Evolutionary conservation across 768 basidiomycete species (phyloP), one percentile per base, ranked within the genome.

Genomic region (Thelephora aurantiotincta): DNA sequence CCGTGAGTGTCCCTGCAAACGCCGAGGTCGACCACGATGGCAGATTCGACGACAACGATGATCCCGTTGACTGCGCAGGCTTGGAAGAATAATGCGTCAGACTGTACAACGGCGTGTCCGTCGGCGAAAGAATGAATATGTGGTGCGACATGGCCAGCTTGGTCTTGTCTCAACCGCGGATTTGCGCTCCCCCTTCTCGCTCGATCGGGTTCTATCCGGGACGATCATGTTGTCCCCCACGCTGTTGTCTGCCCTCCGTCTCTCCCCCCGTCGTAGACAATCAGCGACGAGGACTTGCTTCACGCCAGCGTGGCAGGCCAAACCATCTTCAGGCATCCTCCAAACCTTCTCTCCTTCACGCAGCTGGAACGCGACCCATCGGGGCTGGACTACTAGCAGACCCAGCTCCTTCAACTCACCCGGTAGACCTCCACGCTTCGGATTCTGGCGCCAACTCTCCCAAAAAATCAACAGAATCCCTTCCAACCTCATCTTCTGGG

Each of bases 1-100:
- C 88, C 33, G 86, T 89, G 51, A 91, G 68, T 23, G 88, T 91
- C 5, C 88, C 89, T 11, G 89, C 87, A 59, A 91, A 91, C 3
- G 88, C 88, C 50, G 87, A 88, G 1, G 88, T 89, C 5, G 87
- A 89, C 89, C 88, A 91, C 52, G 80, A 82, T 19, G 88, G 88
- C 51, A 91, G 64, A 60, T 90, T 91, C 6, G 85, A 78, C 2
- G 86, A 78, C 44, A 91, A 67, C 2, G 87, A 80, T 6, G 81
- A 82, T 20, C 77, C 60, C 9, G 69, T 69, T 38, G 72, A 68
- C 18, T 59, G 60, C 2, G 68, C 67, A 13, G 87, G 82, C 62
- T 82, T 89, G 47, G 77, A 77, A 33, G 89, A 89, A 53, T 80
- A 79, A 60, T 90, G 85, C 1, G 84, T 85, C 35, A 91, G 70